Evolutionary conservation across 2,329 filamentous ascomycete genomes (phyloP).

Genomic region (Aspergillus fumigatiaffinis): DNA sequence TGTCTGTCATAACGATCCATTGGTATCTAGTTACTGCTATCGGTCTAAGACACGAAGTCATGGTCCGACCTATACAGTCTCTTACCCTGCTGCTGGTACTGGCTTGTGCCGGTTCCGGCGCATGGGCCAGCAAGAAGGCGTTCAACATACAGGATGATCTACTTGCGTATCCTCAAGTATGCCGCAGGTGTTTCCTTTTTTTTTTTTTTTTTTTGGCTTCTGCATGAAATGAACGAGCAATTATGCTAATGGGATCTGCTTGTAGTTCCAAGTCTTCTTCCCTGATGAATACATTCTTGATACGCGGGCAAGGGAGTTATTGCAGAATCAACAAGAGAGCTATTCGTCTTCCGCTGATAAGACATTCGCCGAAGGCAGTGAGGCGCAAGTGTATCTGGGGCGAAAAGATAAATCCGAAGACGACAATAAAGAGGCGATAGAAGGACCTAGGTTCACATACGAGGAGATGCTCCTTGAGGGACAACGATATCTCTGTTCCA

Average conservation of each 20-base stretch:
- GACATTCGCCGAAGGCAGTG: conserved; percentile 12
- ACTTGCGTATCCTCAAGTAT: conserved; percentile 79
- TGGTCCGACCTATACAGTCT: conserved; percentile 21
- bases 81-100: conserved; percentile 30
- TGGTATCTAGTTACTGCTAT: not conserved
- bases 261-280: conserved; percentile 75
- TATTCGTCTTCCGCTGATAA: conserved; percentile 12
- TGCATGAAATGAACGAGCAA: not conserved
- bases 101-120: conserved; percentile 29
- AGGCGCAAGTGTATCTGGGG: conserved; percentile 24
- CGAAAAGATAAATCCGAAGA: conserved; percentile 34
- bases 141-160: conserved; percentile 90
- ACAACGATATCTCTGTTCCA: conserved; percentile 75
- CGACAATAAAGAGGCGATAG: conserved; percentile 53
- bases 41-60: conserved; percentile 8
- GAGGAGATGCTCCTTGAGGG: conserved; percentile 70
- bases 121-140: conserved; percentile 51
- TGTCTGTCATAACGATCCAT: not conserved
- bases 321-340: conserved; percentile 21
- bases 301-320: conserved; percentile 61
- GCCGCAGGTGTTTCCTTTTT: conserved; percentile 12
- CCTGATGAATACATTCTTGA: conserved; percentile 69
- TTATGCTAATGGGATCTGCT: conserved; percentile 7
- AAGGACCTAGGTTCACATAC: conserved; percentile 45
- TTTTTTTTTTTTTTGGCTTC: not conserved